Conservation (phyloP, 768 basidiomycete species). For the Boletus rubropictus region DNA sequence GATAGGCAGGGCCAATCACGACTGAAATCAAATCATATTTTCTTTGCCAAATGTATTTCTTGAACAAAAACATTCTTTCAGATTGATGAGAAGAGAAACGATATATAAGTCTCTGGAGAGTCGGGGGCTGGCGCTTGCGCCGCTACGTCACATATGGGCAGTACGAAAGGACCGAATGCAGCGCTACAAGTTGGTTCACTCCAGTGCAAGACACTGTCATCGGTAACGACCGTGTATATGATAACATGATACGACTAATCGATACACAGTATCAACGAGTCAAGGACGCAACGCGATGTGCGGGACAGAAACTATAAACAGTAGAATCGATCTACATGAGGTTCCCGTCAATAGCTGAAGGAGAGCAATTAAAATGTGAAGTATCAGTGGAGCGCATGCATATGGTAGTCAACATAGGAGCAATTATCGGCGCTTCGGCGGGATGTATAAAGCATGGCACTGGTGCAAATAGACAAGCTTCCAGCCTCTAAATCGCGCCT, state of each 20-base stretch:
- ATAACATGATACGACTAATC: conserved; percentile 10
- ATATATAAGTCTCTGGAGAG: too few relatives aligned
- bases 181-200: too few relatives aligned
- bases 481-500: neutral
- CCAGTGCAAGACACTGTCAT: too few relatives aligned
- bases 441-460: neutral
- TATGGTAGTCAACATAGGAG: neutral
- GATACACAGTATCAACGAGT: conserved; percentile 27
- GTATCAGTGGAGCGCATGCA: neutral
- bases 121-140: too few relatives aligned
- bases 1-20: too few relatives aligned
- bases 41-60: too few relatives aligned
- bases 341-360: conserved; percentile 9
- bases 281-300: neutral
- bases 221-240: neutral
- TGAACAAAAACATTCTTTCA: too few relatives aligned
- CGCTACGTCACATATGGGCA: too few relatives aligned
- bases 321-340: conserved; percentile 27
- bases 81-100: too few relatives aligned
- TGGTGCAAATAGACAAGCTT: neutral
- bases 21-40: too few relatives aligned
- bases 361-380: conserved; percentile 5
- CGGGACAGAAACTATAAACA: conserved; percentile 9
- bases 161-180: too few relatives aligned
- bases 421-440: neutral